These are phyloP conservation scores for Lenzites betulinus DNA, from an alignment of 768 basidiomycete species.

Conservation along the genomic window DNA sequence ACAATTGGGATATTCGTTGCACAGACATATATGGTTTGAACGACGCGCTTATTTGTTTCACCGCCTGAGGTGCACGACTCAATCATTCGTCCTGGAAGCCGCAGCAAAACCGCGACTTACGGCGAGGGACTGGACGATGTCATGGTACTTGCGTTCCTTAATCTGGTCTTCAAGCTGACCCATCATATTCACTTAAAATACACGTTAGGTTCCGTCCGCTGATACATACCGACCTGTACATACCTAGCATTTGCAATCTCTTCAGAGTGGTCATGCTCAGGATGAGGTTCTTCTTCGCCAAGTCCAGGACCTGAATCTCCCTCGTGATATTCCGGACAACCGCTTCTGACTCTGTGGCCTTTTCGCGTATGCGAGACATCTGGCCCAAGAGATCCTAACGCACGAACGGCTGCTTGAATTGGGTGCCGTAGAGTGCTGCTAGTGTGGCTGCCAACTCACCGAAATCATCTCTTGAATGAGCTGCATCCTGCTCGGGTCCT, in stretches of 20 bases:
- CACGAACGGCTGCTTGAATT: neutral
- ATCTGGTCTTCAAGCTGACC: conserved; percentile 79
- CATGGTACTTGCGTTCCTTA: conserved; percentile 76
- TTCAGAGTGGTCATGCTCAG: conserved; percentile 88
- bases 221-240: conserved; percentile 27
- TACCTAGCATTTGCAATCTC: conserved; percentile 92
- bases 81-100: neutral
- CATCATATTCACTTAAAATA: conserved; percentile 69
- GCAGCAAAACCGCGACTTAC: conserved; percentile 43
- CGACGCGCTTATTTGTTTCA: conserved; percentile 79
- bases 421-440: neutral
- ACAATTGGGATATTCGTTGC: conserved; percentile 73
- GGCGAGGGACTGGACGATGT: conserved; percentile 80
- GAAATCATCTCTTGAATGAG: conserved; percentile 96
- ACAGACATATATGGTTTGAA: conserved; percentile 83
- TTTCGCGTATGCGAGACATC: conserved; percentile 95
- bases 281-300: conserved; percentile 92
- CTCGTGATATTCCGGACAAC: conserved; percentile 94
- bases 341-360: conserved; percentile 95
- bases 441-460: conserved; percentile 45
- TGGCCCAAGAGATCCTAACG: conserved; percentile 87
- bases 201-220: neutral
- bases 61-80: conserved; percentile 53
- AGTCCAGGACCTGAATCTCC: conserved; percentile 92
- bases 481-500: conserved; percentile 88